Evolutionary conservation across 257 asterid genomes (phyloP).

Genomic region (Solanum etuberosum): DNA sequence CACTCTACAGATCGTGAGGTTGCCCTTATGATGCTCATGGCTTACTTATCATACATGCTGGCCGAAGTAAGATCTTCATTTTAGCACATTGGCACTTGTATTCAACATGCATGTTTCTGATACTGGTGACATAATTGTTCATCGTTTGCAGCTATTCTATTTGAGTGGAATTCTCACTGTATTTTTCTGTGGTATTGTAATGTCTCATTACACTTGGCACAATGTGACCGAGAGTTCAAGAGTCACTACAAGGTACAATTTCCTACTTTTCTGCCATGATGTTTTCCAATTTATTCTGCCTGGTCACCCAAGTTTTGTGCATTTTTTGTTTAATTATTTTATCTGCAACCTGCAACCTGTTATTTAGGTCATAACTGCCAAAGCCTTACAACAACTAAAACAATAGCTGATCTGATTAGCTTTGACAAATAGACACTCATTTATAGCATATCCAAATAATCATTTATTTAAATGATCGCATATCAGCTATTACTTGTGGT

Average conservation of each 20-base stretch:
- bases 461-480: neutral
- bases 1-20: conserved; percentile 46
- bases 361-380: neutral
- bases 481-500: neutral
- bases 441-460: neutral
- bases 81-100: neutral
- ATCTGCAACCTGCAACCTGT: neutral
- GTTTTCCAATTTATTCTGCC: neutral
- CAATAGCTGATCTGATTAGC: neutral
- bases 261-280: neutral
- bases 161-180: conserved; percentile 40
- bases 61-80: conserved; percentile 21
- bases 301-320: neutral
- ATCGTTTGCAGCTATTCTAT: conserved; percentile 20
- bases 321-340: neutral
- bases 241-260: conserved; percentile 23
- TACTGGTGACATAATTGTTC: neutral
- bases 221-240: conserved; percentile 38
- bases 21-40: conserved; percentile 44
- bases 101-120: neutral
- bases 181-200: conserved; percentile 38
- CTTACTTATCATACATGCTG: conserved; percentile 28
- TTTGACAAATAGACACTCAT: neutral
- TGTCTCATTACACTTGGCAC: conserved; percentile 45
- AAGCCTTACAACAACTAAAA: neutral